phyloP scores from a whole-genome alignment of 805 yeast species.

The Komagataella kurtzmanii region DNA sequence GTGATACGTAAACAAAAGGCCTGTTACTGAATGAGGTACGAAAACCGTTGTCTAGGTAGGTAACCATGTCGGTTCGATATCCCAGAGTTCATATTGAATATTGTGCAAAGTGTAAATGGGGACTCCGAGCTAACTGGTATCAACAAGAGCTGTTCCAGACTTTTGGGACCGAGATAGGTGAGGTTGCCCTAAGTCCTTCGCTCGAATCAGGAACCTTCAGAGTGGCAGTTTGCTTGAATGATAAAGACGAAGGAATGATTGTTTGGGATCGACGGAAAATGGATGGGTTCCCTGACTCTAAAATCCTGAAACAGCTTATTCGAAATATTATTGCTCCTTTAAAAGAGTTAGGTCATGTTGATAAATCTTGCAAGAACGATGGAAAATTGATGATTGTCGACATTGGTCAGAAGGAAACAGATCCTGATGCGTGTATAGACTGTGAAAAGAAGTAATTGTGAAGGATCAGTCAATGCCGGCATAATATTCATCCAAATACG shows the following conservation, averaged over 20 bases:
- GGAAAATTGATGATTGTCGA: background rate
- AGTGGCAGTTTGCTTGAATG: constrained; percentile 29
- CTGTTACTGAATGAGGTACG: background rate
- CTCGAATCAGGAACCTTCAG: constrained; percentile 42
- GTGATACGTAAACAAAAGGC: background rate
- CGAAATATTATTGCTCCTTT: constrained; percentile 46
- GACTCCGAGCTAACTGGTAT: constrained; percentile 79
- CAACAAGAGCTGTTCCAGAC: constrained; percentile 78
- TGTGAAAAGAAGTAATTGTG: background rate
- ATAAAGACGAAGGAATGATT: constrained; percentile 11
- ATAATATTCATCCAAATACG: background rate
- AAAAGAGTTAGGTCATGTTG: constrained; percentile 51
- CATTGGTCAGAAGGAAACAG: background rate
- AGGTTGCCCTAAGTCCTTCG: constrained; percentile 36
- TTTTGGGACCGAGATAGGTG: constrained; percentile 33
- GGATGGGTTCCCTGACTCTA: constrained; percentile 83
- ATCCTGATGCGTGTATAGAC: background rate
- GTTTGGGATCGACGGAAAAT: constrained; percentile 50
- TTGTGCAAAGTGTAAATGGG: constrained; percentile 84
- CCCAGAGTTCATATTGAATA: constrained; percentile 61
- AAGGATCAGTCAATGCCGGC: background rate
- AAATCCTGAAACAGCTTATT: constrained; percentile 55
- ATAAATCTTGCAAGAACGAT: constrained; percentile 10
- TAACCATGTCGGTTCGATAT: constrained; percentile 10
- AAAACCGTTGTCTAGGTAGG: background rate